A percentile compares a stretch with the other conserved stretches of the same genome.
Evolutionary conservation across 1,139 yeast species (phyloP).

Genomic region (Lodderomyces jiufengensis): DNA sequence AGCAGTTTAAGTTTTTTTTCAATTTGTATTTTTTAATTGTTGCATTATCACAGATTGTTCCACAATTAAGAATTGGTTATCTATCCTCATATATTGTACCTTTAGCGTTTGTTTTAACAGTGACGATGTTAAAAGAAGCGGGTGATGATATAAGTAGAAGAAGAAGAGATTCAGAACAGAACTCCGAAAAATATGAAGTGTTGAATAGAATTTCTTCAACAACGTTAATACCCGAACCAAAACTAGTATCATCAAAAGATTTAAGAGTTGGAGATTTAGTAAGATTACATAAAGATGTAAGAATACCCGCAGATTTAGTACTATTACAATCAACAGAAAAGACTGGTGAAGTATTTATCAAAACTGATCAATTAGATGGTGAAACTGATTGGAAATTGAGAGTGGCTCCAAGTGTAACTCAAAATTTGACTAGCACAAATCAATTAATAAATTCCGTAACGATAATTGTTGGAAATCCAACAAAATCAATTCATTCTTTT

Average conservation of each 20-base stretch:
- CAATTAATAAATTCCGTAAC: conserved; percentile 38
- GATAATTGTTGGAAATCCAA: conserved; percentile 72
- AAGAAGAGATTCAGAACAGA: conserved; percentile 85
- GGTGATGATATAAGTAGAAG: conserved; percentile 90
- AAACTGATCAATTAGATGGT: conserved; percentile 97
- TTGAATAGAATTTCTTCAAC: conserved; percentile 33
- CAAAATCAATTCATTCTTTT: conserved; percentile 78
- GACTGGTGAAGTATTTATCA: conserved; percentile 86
- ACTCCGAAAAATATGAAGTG: conserved; percentile 76
- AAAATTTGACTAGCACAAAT: conserved; percentile 42
- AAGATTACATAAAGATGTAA: conserved; percentile 71
- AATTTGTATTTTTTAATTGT: conserved; percentile 88
- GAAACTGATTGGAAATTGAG: conserved; percentile 98
- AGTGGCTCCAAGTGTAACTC: conserved; percentile 72
- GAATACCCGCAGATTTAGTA: conserved; percentile 92
- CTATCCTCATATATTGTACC: conserved; percentile 92
- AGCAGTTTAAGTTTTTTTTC: conserved; percentile 95
- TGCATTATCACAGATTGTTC: conserved; percentile 91
- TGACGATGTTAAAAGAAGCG: conserved; percentile 95
- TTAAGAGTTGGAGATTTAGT: conserved; percentile 85
- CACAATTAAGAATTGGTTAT: conserved; percentile 88
- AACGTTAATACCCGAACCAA: conserved; percentile 27
- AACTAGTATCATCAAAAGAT: conserved; percentile 55
- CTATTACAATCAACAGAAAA: conserved; percentile 78
- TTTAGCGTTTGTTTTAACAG: conserved; percentile 82